Base-by-base conservation (phyloP, 768 basidiomycete species). In the Tubosaeta sp. region DNA sequence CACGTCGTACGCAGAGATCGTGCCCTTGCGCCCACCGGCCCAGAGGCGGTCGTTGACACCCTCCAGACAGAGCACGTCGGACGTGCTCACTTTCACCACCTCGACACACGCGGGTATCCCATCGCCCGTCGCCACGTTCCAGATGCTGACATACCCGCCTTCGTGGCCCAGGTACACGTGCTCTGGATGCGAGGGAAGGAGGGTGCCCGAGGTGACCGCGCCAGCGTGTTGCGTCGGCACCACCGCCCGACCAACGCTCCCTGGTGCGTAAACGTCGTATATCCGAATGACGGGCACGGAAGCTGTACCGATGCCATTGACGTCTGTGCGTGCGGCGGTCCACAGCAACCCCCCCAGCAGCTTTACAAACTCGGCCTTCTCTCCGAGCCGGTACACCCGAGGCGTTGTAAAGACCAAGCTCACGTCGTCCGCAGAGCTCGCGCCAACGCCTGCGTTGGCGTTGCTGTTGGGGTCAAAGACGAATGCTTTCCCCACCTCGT, bases 151-250 rank as follows among this genome's bases (percentile, higher is more conserved):
- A 62, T 78, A 85, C 0, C 95, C 95, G 38, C 88, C 93, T 67
- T 98, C 95, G 60, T 99, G 95, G 0, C 89, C 93, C 32, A 99
- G 73, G 60, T 86, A 97, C 35, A 91, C 86, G 27, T 74, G 68
- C 2, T 79, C 75, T 0, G 85, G 84, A 17, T 81, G 74, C 1
- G 83, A 79, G 0, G 89, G 85, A 7, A 97, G 66, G 31, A 90
- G 72, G 0, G 93, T 83, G 1, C 86, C 91, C 32, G 84, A 82
- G 0, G 89, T 91, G 17, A 97, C 88, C 1, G 89, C 78, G 0
- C 95, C 95, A 6, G 89, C 80, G 49, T 83, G 81, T 39, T 89
- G 86, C 1, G 74, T 77, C 2, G 88, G 86, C 41, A 82, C 63
- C 12, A 88, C 64, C 3, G 81, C 72, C 22, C 78, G 75, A 2